Conservation (phyloP, 768 basidiomycete genomes). For the Psilocybe azurescens region DNA sequence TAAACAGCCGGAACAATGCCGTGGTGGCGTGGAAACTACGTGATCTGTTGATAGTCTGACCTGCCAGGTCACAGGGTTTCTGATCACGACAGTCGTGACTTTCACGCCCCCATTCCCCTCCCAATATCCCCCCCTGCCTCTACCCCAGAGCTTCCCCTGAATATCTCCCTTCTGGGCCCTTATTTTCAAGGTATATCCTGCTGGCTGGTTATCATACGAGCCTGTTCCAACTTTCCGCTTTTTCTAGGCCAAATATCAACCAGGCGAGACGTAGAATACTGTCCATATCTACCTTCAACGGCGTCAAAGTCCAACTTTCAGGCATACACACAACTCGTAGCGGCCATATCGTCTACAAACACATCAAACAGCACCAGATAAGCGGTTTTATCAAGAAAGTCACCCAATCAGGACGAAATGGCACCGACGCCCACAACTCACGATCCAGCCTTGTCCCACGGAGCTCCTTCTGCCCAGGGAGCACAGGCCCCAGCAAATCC, state of each 20-base stretch:
- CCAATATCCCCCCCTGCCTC: constrained; percentile 28
- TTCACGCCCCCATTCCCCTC: constrained; percentile 42
- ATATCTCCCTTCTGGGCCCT: constrained; percentile 6
- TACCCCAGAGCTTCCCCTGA: constrained; percentile 7
- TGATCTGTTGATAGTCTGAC: constrained; percentile 35
- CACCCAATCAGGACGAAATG: constrained; percentile 28
- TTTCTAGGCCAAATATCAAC: constrained; percentile 20
- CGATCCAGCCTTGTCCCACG: constrained; percentile 44
- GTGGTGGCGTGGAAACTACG: constrained; percentile 37
- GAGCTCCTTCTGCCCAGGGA: constrained; percentile 30
- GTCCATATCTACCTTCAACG: constrained; percentile 18
- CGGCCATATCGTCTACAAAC: neutral
- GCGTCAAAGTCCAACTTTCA: constrained; percentile 5
- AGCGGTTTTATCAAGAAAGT: neutral
- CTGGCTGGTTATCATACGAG: neutral
- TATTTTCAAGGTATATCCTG: neutral
- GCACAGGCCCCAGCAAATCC: constrained; percentile 33
- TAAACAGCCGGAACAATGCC: neutral
- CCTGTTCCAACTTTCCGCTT: constrained; percentile 23
- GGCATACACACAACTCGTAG: neutral
- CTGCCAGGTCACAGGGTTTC: constrained; percentile 44
- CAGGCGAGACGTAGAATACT: constrained; percentile 1
- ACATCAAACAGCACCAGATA: neutral
- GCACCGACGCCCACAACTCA: constrained; percentile 42
- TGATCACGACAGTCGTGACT: constrained; percentile 47